These are phyloP conservation scores for Globisporangium cederbergense DNA, from an alignment of 352 stramenopile species.

Conservation along the genomic window DNA sequence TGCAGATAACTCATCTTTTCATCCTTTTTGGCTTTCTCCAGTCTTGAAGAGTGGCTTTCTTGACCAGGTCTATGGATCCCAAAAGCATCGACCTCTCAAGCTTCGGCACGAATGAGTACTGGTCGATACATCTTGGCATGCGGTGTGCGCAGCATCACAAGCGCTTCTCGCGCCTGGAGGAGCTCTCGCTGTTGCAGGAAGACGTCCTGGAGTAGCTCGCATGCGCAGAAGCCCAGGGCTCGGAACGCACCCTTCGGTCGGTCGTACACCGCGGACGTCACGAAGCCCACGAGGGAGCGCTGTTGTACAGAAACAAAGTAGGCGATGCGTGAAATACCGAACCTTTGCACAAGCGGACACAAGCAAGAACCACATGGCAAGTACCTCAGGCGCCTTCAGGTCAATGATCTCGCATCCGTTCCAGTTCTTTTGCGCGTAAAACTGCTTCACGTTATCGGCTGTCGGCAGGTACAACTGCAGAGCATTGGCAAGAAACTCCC, in stretches of 20 bases:
- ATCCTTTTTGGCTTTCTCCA: conserved; percentile 5
- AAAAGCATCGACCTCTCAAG: neutral
- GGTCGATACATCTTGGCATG: conserved; percentile 54
- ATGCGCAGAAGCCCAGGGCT: conserved; percentile 60
- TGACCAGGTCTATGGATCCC: neutral
- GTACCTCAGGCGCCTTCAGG: conserved; percentile 7
- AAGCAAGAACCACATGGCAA: neutral
- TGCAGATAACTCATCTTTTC: conserved; percentile 8
- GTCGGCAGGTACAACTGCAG: conserved; percentile 34
- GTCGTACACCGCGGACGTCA: conserved; percentile 80
- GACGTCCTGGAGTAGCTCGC: conserved; percentile 56
- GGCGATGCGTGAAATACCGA: neutral
- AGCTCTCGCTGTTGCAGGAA: conserved; percentile 26
- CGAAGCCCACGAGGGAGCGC: conserved; percentile 49
- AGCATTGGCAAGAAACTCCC: neutral
- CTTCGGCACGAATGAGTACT: conserved; percentile 11
- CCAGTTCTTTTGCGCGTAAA: conserved; percentile 32
- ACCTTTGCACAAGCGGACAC: neutral
- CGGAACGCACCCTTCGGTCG: conserved; percentile 64
- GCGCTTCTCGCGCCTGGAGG: conserved; percentile 11
- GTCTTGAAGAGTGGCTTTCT: neutral
- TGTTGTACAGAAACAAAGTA: conserved; percentile 10
- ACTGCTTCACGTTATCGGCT: conserved; percentile 22
- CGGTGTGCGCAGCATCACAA: conserved; percentile 51
- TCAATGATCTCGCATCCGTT: conserved; percentile 26